Evolutionary conservation across 352 stramenopile genomes (phyloP), one percentile per base, ranked within the genome.

Genomic region (Nothophytophthora sp.): DNA sequence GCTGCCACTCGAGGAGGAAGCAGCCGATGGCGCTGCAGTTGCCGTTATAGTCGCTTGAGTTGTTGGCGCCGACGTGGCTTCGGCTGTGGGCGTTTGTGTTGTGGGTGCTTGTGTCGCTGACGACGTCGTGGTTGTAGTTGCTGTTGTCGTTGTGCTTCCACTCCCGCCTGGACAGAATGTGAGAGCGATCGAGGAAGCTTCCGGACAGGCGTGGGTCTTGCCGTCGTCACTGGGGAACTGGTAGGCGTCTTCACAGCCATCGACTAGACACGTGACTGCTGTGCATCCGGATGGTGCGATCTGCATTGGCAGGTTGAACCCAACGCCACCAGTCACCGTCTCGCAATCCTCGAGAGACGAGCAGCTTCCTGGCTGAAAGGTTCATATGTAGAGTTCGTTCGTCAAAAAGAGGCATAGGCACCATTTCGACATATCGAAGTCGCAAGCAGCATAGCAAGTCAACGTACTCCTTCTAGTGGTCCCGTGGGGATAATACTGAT

Each of bases 251-350:
- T 57, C 46, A 40, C 81, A 92, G 12, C 70, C 72, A 28, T 81
- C 67, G 4, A 45, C 32, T 2, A 84, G 55, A 50, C 81, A 92
- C 6, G 69, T 70, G 57, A 90, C 55, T 5, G 72, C 65, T 0
- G 28, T 19, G 57, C 78, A 90, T 24, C 57, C 59, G 19, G 49
- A 47, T 7, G 76, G 76, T 2, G 60, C 51, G 46, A 90, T 83
- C 55, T 81, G 61, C 75, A 91, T 82, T 15, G 81, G 55, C 12
- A 67, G 59, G 53, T 91, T 91, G 71, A 76, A 91, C 16, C 81
- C 75, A n/a, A 60, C 54, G 39, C 78, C 71, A 12, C 63, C 61
- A 1, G 81, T 89, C 37, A 71, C 11, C 13, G 25, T 4, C 62
- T 83, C 81, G 71, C 81, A 91, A 1, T 79, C 67, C 3, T 53